phyloP scores from a whole-genome alignment of 2,329 filamentous ascomycete genomes.

The Alternaria solani region DNA sequence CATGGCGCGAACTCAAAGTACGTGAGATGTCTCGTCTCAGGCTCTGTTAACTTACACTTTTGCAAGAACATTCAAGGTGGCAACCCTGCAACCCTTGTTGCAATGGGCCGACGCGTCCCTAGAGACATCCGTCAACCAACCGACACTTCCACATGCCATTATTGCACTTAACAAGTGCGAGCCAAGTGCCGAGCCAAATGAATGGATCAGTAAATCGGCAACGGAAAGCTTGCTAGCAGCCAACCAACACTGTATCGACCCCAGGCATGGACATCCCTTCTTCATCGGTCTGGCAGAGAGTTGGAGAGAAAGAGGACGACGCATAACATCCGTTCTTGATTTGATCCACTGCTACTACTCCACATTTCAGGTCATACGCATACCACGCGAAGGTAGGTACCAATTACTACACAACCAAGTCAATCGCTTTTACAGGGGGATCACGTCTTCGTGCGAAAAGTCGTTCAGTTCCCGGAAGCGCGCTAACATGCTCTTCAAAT shows the following conservation, averaged over 20 bases:
- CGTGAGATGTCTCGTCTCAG: neutral
- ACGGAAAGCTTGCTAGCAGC: constrained; percentile 50
- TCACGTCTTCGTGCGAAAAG: constrained; percentile 50
- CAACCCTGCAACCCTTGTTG: constrained; percentile 14
- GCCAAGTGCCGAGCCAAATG: constrained; percentile 16
- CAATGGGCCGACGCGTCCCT: constrained; percentile 20
- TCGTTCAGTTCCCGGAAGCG: constrained; percentile 17
- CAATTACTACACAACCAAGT: constrained; percentile 61
- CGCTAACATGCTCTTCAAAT: constrained; percentile 55
- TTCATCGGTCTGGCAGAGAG: constrained; percentile 12
- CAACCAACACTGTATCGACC: neutral
- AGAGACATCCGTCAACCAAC: constrained; percentile 57
- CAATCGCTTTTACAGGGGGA: constrained; percentile 55
- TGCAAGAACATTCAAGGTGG: constrained; percentile 13
- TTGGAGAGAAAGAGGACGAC: constrained; percentile 17
- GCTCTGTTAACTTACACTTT: neutral
- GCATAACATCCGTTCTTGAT: constrained; percentile 21
- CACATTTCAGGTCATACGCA: constrained; percentile 56
- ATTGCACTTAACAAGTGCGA: constrained; percentile 58
- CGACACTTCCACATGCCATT: constrained; percentile 63
- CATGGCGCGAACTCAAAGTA: neutral
- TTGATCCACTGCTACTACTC: constrained; percentile 57
- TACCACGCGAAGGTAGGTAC: constrained; percentile 56
- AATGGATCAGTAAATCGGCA: constrained; percentile 56
- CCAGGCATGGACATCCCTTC: neutral